phyloP scores from a whole-genome alignment of 352 stramenopile species.

The Phytophthora hibernalis region DNA sequence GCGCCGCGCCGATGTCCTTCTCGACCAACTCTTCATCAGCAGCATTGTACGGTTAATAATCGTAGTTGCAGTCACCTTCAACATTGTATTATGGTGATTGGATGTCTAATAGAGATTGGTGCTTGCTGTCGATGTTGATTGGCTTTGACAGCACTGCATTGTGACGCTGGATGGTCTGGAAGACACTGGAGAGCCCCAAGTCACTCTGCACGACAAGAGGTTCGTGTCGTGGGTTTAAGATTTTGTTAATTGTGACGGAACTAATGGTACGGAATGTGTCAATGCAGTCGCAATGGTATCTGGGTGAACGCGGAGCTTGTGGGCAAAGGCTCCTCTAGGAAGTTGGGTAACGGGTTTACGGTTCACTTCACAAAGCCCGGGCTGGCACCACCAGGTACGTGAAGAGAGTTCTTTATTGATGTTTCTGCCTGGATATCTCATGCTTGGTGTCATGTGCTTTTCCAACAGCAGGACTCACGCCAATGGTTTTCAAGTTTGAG shows the following conservation, averaged over 20 bases:
- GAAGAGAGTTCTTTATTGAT: neutral
- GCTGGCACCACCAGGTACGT: conserved; percentile 35
- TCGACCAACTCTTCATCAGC: conserved; percentile 74
- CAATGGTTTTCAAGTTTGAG: conserved; percentile 74
- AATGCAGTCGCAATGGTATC: conserved; percentile 67
- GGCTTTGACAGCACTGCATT: conserved; percentile 64
- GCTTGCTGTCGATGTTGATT: no score
- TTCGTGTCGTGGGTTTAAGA: conserved; percentile 18
- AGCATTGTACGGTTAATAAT: conserved; percentile 53
- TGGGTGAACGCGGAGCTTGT: conserved; percentile 72
- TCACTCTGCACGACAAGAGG: conserved; percentile 67
- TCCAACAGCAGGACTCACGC: conserved; percentile 36
- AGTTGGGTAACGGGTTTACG: conserved; percentile 51
- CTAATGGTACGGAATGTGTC: neutral
- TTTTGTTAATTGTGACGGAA: neutral
- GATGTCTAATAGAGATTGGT: neutral
- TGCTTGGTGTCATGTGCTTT: conserved; percentile 2
- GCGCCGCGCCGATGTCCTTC: conserved; percentile 51
- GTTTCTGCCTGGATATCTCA: neutral
- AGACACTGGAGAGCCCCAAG: conserved; percentile 34
- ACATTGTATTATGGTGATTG: neutral
- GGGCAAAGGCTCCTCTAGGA: conserved; percentile 44
- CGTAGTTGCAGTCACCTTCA: no score
- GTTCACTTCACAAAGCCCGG: conserved; percentile 80
- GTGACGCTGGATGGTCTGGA: conserved; percentile 47